Conservation (phyloP, 371 early-diverging fungal genomes). For the Mortierella sp. region DNA sequence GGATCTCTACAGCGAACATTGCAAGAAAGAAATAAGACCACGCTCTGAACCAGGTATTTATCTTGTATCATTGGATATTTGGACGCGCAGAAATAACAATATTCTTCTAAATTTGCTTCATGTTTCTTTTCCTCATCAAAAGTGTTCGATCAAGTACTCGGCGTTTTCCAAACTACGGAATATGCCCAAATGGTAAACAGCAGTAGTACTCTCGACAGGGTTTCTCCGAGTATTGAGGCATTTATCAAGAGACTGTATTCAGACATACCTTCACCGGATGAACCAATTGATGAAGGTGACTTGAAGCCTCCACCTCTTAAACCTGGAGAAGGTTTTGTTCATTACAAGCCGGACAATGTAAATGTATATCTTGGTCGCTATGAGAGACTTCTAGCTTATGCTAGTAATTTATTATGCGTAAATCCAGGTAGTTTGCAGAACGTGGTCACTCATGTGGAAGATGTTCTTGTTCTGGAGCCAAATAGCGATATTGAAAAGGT, state of each 20-base stretch:
- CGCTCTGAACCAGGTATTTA: slow-evolving; percentile 7
- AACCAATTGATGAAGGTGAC: neutral
- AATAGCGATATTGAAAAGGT: slow-evolving; percentile 1
- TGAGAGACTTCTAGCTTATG: slow-evolving; percentile 31
- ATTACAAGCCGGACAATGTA: slow-evolving; percentile 13
- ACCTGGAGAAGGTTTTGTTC: slow-evolving; percentile 36
- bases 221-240: slow-evolving; percentile 13
- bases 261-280: slow-evolving; percentile 9
- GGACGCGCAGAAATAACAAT: too few species aligned
- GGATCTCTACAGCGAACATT: slow-evolving; percentile 30
- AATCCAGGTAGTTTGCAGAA: slow-evolving; percentile 10
- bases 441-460: slow-evolving; percentile 11
- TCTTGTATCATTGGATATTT: neutral
- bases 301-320: slow-evolving; percentile 16
- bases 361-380: slow-evolving; percentile 29
- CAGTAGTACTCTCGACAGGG: neutral
- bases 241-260: slow-evolving; percentile 29
- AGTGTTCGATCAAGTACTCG: slow-evolving; percentile 1
- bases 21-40: slow-evolving; percentile 4
- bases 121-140: neutral
- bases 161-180: slow-evolving; percentile 14
- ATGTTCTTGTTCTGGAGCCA: neutral
- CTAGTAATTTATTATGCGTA: slow-evolving; percentile 20
- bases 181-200: neutral
- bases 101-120: neutral